phyloP scores from a whole-genome alignment of 768 basidiomycete species.

The Amanita jacksonii region DNA sequence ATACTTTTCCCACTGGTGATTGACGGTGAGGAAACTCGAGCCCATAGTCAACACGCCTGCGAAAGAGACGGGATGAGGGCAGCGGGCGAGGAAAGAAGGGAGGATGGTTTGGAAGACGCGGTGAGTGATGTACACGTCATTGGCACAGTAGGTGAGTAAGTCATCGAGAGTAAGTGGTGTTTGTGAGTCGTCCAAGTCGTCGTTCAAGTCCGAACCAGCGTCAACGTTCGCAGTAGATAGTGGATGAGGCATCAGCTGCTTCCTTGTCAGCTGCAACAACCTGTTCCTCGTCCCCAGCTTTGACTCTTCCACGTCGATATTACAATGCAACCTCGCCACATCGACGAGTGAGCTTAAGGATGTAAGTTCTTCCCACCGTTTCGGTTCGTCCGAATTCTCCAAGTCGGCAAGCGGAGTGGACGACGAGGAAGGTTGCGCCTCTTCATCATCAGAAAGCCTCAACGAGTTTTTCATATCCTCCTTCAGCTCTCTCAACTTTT shows the following conservation, averaged over 20 bases:
- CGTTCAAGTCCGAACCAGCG: too few species aligned
- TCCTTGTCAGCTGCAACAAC: constrained; percentile 50
- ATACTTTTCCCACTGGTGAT: constrained; percentile 84
- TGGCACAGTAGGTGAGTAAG: constrained; percentile 79
- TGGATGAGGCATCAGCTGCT: constrained; percentile 68
- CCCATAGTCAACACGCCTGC: constrained; percentile 90
- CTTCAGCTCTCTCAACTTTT: constrained; percentile 28
- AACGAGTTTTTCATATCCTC: constrained; percentile 26
- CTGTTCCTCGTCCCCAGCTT: background rate
- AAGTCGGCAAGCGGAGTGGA: too few species aligned
- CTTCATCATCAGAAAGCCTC: constrained; percentile 15
- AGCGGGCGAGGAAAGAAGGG: constrained; percentile 71
- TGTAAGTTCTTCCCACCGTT: constrained; percentile 90
- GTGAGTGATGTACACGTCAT: constrained; percentile 80
- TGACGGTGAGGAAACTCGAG: constrained; percentile 83
- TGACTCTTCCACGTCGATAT: constrained; percentile 39
- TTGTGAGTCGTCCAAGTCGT: too few species aligned
- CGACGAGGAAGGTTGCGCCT: too few species aligned
- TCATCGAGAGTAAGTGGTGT: constrained; percentile 46
- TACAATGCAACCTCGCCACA: constrained; percentile 85
- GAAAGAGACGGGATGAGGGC: constrained; percentile 90
- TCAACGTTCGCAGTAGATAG: constrained; percentile 50
- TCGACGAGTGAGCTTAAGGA: constrained; percentile 88
- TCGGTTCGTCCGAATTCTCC: constrained; percentile 31
- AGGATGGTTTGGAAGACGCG: constrained; percentile 67